Evolutionary conservation across 1,139 yeast species (phyloP).

Genomic region (Geotrichum candidum): DNA sequence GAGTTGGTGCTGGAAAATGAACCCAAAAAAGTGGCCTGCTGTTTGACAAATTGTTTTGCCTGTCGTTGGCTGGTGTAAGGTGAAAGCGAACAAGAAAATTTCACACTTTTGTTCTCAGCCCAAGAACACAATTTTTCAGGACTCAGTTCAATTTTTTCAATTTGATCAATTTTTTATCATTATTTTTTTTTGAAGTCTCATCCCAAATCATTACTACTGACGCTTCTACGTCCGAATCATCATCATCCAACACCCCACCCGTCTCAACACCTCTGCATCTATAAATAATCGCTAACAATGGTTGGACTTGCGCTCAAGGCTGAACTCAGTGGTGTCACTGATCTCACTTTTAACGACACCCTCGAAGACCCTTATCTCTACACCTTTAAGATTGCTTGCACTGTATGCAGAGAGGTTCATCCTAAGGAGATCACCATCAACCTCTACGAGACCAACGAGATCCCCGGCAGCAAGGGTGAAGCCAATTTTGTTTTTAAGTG

Average conservation of each 20-base stretch:
- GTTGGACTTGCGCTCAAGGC: constrained; percentile 51
- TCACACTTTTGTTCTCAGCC: neutral
- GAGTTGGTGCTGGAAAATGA: neutral
- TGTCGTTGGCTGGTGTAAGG: neutral
- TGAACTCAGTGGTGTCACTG: constrained; percentile 57
- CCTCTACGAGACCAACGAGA: constrained; percentile 50
- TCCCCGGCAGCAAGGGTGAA: constrained; percentile 70
- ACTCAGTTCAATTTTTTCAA: neutral
- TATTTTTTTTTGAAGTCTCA: neutral
- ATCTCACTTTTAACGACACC: constrained; percentile 58
- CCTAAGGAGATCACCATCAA: constrained; percentile 70
- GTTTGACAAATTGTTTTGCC: neutral
- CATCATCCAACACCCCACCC: neutral
- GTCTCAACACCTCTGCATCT: neutral
- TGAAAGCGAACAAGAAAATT: neutral
- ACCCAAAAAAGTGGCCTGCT: neutral
- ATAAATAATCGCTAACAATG: constrained; percentile 26
- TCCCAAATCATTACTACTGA: neutral
- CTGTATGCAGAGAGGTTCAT: constrained; percentile 73
- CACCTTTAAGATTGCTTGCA: constrained; percentile 64
- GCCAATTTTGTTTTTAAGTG: constrained; percentile 83
- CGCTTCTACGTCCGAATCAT: neutral
- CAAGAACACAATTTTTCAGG: neutral
- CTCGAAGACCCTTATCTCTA: constrained; percentile 62
- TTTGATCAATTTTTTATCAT: neutral